A percentile compares a stretch with the other conserved stretches of the same genome.
Evolutionary conservation across 2,329 filamentous ascomycete genomes (phyloP).

Genomic region (Magnaporthiopsis incrustans): DNA sequence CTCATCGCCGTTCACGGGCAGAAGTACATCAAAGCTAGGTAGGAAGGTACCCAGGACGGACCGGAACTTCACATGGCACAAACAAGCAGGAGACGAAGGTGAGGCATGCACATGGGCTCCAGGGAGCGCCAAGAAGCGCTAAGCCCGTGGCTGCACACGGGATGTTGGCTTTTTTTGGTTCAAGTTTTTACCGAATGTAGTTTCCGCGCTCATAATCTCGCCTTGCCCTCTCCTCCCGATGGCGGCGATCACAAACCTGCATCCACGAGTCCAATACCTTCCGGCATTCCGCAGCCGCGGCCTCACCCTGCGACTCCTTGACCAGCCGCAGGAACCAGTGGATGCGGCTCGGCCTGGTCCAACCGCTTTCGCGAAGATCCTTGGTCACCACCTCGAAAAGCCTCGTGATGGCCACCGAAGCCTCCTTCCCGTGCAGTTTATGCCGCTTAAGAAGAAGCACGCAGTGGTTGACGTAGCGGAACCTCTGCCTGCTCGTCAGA

Average conservation of each 20-base stretch:
- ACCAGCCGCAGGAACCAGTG: slow-evolving; percentile 27
- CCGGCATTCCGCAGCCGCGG: slow-evolving; percentile 14
- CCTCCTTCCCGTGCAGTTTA: neutral
- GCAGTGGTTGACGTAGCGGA: slow-evolving; percentile 25
- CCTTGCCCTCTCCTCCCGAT: neutral
- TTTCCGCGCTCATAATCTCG: too few species aligned
- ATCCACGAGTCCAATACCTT: slow-evolving; percentile 19
- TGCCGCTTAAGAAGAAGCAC: slow-evolving; percentile 7
- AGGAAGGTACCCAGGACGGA: too few species aligned
- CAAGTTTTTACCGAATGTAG: too few species aligned
- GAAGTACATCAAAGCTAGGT: too few species aligned
- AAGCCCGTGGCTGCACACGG: too few species aligned
- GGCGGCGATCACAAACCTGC: slow-evolving; percentile 9
- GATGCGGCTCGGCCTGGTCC: slow-evolving; percentile 26
- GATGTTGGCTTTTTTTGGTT: too few species aligned
- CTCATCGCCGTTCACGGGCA: too few species aligned
- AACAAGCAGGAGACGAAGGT: too few species aligned
- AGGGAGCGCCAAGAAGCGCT: too few species aligned
- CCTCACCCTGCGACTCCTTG: slow-evolving; percentile 17
- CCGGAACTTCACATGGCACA: too few species aligned
- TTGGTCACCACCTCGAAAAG: slow-evolving; percentile 26
- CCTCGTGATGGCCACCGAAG: slow-evolving; percentile 15
- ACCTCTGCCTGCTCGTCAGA: slow-evolving; percentile 15
- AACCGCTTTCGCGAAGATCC: slow-evolving; percentile 24
- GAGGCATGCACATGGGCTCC: too few species aligned